These are phyloP conservation scores for Leishmania mexicana DNA, from an alignment of 208 protist genomes.

Conservation along the genomic window DNA sequence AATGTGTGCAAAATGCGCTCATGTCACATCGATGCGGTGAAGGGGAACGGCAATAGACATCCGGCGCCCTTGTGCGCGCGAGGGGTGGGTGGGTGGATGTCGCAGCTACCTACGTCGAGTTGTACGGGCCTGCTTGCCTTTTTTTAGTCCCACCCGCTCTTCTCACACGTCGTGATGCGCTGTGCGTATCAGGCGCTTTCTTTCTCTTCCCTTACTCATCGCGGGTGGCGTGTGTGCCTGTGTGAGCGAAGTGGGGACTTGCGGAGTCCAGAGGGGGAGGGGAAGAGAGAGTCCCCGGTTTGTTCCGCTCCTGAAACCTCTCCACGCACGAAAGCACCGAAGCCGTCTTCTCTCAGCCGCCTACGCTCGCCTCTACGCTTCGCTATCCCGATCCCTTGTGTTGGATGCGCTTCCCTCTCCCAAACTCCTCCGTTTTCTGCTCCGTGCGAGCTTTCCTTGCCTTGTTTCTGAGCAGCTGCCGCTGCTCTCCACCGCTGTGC, in stretches of 20 bases:
- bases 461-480: neutral
- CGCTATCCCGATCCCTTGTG: neutral
- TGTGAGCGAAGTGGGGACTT: neutral
- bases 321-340: neutral
- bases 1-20: neutral
- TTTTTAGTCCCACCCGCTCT: neutral
- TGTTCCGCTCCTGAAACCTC: neutral
- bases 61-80: neutral
- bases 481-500: neutral
- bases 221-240: too few relatives aligned
- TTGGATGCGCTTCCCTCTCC: neutral
- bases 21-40: neutral
- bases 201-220: too few relatives aligned
- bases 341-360: neutral
- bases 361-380: neutral
- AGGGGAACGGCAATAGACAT: neutral
- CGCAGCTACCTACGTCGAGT: neutral
- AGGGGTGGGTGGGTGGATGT: neutral
- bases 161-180: neutral
- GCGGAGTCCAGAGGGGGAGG: neutral
- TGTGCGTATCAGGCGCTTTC: too few relatives aligned
- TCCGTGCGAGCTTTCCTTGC: neutral
- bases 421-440: neutral
- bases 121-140: neutral
- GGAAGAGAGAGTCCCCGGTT: neutral